Percentiles rank a stretch among this genome's conserved stretches.
Conservation (phyloP, 768 basidiomycete species). For the Termitomyces sp. region DNA sequence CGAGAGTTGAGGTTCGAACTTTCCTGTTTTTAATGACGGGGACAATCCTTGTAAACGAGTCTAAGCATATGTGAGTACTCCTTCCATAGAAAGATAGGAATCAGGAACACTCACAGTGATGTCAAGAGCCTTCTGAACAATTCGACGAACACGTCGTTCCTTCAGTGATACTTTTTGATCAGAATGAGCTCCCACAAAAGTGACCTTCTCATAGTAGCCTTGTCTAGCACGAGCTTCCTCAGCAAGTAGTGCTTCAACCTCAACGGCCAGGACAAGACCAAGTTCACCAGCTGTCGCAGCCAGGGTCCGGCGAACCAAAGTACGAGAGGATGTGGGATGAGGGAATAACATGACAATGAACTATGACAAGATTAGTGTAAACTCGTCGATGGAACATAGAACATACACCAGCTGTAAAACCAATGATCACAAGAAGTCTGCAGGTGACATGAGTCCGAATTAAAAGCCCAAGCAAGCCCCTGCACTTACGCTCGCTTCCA, state of each 20-base stretch:
- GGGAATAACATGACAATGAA: conserved; percentile 45
- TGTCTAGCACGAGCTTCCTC: conserved; percentile 32
- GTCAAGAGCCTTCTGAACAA: conserved; percentile 27
- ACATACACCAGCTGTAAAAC: conserved; percentile 38
- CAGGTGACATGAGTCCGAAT: not conserved
- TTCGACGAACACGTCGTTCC: conserved; percentile 32
- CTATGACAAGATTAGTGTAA: conserved; percentile 13
- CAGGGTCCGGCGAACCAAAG: conserved; percentile 36
- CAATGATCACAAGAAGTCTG: conserved; percentile 39
- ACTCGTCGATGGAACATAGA: not conserved
- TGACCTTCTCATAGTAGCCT: conserved; percentile 25
- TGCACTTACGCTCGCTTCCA: conserved; percentile 38
- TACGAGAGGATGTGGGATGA: conserved; percentile 35
- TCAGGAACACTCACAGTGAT: conserved; percentile 26
- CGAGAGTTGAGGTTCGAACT: conserved; percentile 38
- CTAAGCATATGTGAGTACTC: conserved; percentile 16
- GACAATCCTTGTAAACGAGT: conserved; percentile 30
- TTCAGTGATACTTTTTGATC: conserved; percentile 26
- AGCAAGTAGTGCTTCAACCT: conserved; percentile 40
- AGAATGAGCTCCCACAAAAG: conserved; percentile 18
- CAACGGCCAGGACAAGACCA: conserved; percentile 32
- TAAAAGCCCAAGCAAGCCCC: not conserved
- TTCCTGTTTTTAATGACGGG: conserved; percentile 33
- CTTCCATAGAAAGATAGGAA: not conserved
- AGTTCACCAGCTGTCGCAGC: conserved; percentile 30